Conservation (phyloP, 2,329 filamentous ascomycete genomes). For the Calonectria fujianensis region DNA sequence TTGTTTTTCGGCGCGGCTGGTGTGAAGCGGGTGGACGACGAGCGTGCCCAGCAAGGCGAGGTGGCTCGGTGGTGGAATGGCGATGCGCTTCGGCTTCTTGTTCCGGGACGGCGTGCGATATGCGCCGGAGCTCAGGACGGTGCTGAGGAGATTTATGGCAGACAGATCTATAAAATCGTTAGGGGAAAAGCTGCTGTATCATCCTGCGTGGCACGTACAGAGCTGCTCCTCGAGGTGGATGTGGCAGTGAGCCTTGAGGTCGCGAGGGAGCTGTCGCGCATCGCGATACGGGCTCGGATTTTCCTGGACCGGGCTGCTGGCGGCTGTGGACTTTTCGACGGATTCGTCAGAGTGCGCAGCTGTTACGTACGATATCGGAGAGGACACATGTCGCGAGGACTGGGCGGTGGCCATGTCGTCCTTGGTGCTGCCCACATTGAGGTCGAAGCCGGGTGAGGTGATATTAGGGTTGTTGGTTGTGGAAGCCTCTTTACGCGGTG, state of each 20-base stretch:
- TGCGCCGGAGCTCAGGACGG: constrained; percentile 74
- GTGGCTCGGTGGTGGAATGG: constrained; percentile 82
- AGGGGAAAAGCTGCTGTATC: constrained; percentile 11
- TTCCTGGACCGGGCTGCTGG: constrained; percentile 59
- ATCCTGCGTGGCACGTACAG: constrained; percentile 66
- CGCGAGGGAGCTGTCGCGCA: constrained; percentile 75
- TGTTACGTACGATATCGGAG: constrained; percentile 61
- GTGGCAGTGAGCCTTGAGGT: constrained; percentile 79
- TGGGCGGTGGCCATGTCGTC: constrained; percentile 49
- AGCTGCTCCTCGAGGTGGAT: constrained; percentile 86
- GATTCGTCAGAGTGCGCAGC: constrained; percentile 53
- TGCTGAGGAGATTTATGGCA: constrained; percentile 79
- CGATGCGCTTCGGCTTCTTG: constrained; percentile 65
- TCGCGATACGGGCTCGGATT: constrained; percentile 68
- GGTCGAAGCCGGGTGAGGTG: constrained; percentile 24
- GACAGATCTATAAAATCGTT: constrained; percentile 53
- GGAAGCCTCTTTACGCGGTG: constrained; percentile 47
- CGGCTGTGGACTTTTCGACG: constrained; percentile 58
- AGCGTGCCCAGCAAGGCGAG: constrained; percentile 87
- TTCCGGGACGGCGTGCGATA: constrained; percentile 52
- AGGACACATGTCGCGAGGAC: constrained; percentile 54
- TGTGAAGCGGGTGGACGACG: constrained; percentile 87
- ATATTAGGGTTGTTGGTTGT: constrained; percentile 25
- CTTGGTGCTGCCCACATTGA: constrained; percentile 45
- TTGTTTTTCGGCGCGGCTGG: constrained; percentile 79